A percentile compares a stretch with the other conserved stretches of the same genome.
Evolutionary conservation across 805 yeast genomes (phyloP).

Genomic region (Candida ipomoeae): DNA sequence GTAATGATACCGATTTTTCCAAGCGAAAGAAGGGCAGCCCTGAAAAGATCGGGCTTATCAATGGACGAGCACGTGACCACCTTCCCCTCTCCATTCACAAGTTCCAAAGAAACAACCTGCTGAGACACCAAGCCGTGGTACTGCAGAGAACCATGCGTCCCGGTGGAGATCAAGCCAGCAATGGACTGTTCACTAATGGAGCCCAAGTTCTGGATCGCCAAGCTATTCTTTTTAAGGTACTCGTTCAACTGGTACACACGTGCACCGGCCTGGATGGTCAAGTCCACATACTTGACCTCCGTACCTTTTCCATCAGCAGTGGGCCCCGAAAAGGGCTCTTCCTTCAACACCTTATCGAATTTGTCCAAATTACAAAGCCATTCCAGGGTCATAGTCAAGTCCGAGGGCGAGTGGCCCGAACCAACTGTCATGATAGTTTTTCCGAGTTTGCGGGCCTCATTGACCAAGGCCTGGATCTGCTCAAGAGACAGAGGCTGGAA

Average conservation of each 20-base stretch:
- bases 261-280: constrained; percentile 92
- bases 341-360: constrained; percentile 50
- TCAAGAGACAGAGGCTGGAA: constrained; percentile 72
- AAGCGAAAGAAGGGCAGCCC: constrained; percentile 77
- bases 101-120: constrained; percentile 73
- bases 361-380: constrained; percentile 88
- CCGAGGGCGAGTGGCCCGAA: constrained; percentile 93
- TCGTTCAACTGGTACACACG: constrained; percentile 72
- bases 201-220: constrained; percentile 88
- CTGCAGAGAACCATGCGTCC: constrained; percentile 94
- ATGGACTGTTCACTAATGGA: constrained; percentile 90
- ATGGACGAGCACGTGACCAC: constrained; percentile 60
- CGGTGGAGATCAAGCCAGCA: constrained; percentile 95
- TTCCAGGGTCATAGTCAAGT: constrained; percentile 78
- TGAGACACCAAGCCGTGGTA: constrained; percentile 87
- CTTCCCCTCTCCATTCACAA: constrained; percentile 76
- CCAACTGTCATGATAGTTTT: constrained; percentile 83
- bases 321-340: constrained; percentile 46
- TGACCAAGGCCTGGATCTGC: constrained; percentile 66
- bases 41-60: constrained; percentile 62
- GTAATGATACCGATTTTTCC: constrained; percentile 92
- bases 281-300: constrained; percentile 70
- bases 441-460: constrained; percentile 52
- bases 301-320: constrained; percentile 13
- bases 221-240: constrained; percentile 54